Evolutionary conservation across 2,329 filamentous ascomycete species (phyloP), one percentile per base, ranked within the genome.

Genomic region (Fusarium proliferatum): DNA sequence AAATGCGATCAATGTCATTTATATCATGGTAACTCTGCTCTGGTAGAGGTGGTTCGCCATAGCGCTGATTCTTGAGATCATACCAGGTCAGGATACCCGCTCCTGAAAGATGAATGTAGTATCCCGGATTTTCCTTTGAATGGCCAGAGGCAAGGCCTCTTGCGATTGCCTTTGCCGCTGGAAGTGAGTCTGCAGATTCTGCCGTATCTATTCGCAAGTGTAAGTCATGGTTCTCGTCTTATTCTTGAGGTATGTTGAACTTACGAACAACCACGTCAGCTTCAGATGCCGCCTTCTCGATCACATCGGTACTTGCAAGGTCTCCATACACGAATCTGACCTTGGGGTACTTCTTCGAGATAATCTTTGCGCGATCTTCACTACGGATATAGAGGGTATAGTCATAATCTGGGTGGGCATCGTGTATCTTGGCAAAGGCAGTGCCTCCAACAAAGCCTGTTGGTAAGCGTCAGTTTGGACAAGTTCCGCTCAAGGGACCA

Each of bases 21-120:
- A 89, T 84, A 73, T 93, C 91, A 76, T 90, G 82, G 80, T 90
- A 92, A 58, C 72, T 81, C 74, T 87, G 80, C 55, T 85, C 84
- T 8, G 83, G 80, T 34, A 84, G 63, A 2, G 85, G 86, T 2
- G 81, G 77, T 67, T 87, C 80, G 41, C 86, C 86, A 62, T 76
- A 83, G n/a, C 86, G 84, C 38, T 81, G 67, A 62, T 85, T 72
- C 11, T 77, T 64, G n/a, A 69, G 46, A 74, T 88, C 86, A 74
- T 85, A 85, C 80, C 82, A 86, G 17, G 80, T 83, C 33, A 89
- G 79, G 43, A 88, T 84, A 21, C 82, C 83, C 2, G 86, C 86
- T 5, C 88, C 87, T 38, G 83, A 85, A n/a, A 87, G 74, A 75
- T 89, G 86, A 46, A 88, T 84, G 79, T 83, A 88, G 73, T 85